Evolutionary conservation across 345 rosid genomes (phyloP).

Genomic region (Boechera retrofracta): DNA sequence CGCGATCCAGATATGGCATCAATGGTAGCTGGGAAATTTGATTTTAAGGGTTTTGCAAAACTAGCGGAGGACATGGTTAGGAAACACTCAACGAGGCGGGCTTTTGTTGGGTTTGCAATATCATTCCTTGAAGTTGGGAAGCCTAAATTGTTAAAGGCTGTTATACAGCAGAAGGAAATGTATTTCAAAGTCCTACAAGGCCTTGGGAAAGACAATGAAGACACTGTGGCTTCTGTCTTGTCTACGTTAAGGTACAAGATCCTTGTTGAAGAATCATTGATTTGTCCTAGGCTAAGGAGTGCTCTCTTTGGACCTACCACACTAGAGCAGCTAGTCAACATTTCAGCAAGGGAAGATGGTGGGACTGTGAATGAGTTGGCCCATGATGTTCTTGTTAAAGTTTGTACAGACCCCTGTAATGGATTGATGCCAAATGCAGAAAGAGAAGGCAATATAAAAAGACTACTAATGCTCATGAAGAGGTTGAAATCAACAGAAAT

Average conservation of each 20-base stretch:
- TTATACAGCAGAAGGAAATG: slow-evolving; percentile 86
- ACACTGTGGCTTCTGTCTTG: slow-evolving; percentile 63
- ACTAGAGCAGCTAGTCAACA: slow-evolving; percentile 69
- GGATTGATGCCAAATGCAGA: slow-evolving; percentile 86
- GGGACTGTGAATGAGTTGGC: slow-evolving; percentile 68
- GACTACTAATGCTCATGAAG: slow-evolving; percentile 84
- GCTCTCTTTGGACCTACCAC: slow-evolving; percentile 85
- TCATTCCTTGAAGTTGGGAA: slow-evolving; percentile 89
- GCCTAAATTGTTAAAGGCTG: slow-evolving; percentile 73
- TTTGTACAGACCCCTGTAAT: slow-evolving; percentile 81
- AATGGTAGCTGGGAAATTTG: slow-evolving; percentile 73
- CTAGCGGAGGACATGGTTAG: slow-evolving; percentile 62
- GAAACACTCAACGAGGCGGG: slow-evolving; percentile 64
- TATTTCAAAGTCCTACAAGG: slow-evolving; percentile 73
- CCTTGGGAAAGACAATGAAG: slow-evolving; percentile 74
- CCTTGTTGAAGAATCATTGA: slow-evolving; percentile 71
- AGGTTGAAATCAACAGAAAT: slow-evolving; percentile 73
- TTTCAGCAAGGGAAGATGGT: slow-evolving; percentile 69
- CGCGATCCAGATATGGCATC: slow-evolving; percentile 84
- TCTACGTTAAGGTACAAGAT: slow-evolving; percentile 67
- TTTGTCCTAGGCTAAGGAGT: slow-evolving; percentile 83
- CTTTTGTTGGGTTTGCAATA: slow-evolving; percentile 79
- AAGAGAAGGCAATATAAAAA: slow-evolving; percentile 69
- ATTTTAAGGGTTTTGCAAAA: slow-evolving; percentile 71
- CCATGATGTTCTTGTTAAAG: slow-evolving; percentile 64